phyloP scores from a whole-genome alignment of 768 basidiomycete species.

The Mrakia blollopis region DNA sequence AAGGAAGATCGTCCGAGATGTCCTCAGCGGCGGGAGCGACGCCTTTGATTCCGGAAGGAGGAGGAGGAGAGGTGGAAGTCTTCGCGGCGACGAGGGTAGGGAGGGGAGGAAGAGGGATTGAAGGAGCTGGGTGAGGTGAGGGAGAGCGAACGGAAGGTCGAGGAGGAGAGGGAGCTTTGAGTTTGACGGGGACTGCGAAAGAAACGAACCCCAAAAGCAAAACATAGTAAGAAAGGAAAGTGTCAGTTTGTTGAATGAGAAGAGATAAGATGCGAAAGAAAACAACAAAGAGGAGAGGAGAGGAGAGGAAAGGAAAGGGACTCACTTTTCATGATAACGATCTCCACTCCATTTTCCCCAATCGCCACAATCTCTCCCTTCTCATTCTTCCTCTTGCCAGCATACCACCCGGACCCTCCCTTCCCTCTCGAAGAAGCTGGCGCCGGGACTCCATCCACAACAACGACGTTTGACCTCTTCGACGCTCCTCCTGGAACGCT shows the following conservation, averaged over 20 bases:
- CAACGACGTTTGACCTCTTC: neutral
- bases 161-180: neutral
- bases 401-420: constrained; percentile 25
- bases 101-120: neutral
- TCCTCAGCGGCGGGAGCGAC: neutral
- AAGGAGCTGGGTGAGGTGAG: neutral
- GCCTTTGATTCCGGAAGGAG: no score
- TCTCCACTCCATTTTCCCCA: constrained; percentile 16
- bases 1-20: neutral
- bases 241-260: neutral
- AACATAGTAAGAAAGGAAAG: neutral
- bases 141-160: neutral
- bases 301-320: neutral
- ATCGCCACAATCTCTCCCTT: constrained; percentile 26
- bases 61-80: neutral
- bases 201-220: neutral
- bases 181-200: neutral
- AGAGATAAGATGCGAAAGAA: no score
- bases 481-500: neutral
- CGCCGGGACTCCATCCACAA: neutral
- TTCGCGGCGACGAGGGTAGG: neutral
- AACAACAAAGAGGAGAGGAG: neutral
- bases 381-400: constrained; percentile 29
- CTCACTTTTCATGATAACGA: constrained; percentile 15
- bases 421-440: neutral